Base-by-base conservation (phyloP, 768 basidiomycete genomes). In the Podaxis sp. region DNA sequence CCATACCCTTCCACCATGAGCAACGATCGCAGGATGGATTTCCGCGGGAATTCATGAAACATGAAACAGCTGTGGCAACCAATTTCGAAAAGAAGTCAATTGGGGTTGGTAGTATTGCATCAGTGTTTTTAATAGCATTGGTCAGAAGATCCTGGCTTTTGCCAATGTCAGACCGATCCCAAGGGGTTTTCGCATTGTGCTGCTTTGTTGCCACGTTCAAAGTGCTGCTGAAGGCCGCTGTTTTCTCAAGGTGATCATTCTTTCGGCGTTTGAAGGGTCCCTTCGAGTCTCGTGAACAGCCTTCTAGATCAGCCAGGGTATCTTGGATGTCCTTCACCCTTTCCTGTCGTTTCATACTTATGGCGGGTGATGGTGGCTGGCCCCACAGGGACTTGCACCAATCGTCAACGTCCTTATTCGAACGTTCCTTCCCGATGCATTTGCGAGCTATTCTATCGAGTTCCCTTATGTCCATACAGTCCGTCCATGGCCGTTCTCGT, bases 401-500 rank as follows among this genome's bases (percentile, higher is more conserved):
- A 51, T 87, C 83, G 25, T 82, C 77, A 16, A 81, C 69, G 48
- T 82, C 80, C 62, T 87, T 85, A 32, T 77, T 68, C 4, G 71
- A 68, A 18, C 73, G 65, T 58, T 88, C 87, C 52, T 77, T 77
- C 3, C 88, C 87, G 7, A 84, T 74, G 1, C 76, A 76, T 14
- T 78, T 75, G 25, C 77, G 78, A 0, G 88, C 90, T 59, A 86
- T 78, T 2, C 70, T 68, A 61, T 88, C 82, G 13, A 89, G 71
- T 18, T 77, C 76, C 21, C 78, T 71, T 2, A 87, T 73, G 23
- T 77, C 74, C 32, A 80, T 66, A 18, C 80, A 80, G 36, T 87
- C 84, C 36, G 69, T 73, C 87, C 90, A 92, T n/a, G 74, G 69
- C 16, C 93, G 82, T 61, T 93, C 90, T 23, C 69, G 71, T 0